Percentiles rank a stretch among this genome's conserved stretches.
Evolutionary conservation across 768 basidiomycete species (phyloP).

Genomic region (Crepidotus variabilis): DNA sequence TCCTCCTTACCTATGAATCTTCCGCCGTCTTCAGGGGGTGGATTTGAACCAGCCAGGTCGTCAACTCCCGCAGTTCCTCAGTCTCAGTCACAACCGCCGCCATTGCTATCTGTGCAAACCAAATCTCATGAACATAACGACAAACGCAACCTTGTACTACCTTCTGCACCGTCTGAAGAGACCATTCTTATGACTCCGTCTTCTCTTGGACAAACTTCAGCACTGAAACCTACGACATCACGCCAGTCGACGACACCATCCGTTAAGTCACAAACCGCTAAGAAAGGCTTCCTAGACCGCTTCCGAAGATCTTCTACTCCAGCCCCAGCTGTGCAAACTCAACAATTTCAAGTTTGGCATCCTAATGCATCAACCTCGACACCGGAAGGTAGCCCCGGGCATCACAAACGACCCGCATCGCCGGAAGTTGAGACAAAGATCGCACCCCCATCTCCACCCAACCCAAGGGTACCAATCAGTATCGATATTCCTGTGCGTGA

Average conservation of each 20-base stretch:
- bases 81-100: neutral
- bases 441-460: constrained; percentile 3
- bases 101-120: constrained; percentile 2
- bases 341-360: constrained; percentile 22
- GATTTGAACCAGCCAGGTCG: neutral
- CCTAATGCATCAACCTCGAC: constrained; percentile 14
- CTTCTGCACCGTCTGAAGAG: constrained; percentile 42
- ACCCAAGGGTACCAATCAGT: constrained; percentile 5
- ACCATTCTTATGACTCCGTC: constrained; percentile 61
- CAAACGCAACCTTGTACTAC: constrained; percentile 14
- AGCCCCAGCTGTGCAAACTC: constrained; percentile 15
- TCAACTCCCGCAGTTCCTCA: neutral
- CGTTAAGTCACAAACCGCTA: constrained; percentile 32
- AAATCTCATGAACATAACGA: constrained; percentile 7
- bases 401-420: constrained; percentile 7
- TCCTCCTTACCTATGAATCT: constrained; percentile 29
- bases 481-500: constrained; percentile 28
- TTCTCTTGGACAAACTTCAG: constrained; percentile 51
- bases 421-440: constrained; percentile 5
- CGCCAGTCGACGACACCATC: constrained; percentile 37
- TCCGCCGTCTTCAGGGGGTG: neutral
- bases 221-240: constrained; percentile 38
- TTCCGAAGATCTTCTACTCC: constrained; percentile 21
- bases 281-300: constrained; percentile 37
- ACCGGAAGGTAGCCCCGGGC: constrained; percentile 17